These are phyloP conservation scores for Veloporphyrellus conicus DNA, from an alignment of 1,284 basidiomycete species.

Conservation along the genomic window DNA sequence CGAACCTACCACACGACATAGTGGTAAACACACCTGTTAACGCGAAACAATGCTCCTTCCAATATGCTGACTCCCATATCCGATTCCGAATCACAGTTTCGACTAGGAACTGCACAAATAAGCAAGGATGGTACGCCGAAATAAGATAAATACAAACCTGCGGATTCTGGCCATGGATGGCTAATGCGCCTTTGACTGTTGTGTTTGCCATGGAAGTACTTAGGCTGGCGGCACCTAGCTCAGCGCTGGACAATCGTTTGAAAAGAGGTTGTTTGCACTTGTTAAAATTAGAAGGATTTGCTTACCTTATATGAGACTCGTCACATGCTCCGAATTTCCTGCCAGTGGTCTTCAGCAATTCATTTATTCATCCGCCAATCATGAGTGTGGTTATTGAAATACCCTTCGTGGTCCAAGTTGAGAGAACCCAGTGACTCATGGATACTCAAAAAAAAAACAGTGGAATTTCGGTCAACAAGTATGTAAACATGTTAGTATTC, in stretches of 20 bases:
- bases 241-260: not conserved
- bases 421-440: no score
- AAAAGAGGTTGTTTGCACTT: conserved; percentile 18
- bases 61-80: conserved; percentile 93
- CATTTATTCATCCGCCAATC: no score
- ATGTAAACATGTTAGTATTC: no score
- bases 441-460: no score
- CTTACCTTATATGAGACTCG: not conserved
- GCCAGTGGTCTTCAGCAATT: no score
- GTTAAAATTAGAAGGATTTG: conserved; percentile 19
- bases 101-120: conserved; percentile 74
- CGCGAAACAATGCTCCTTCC: conserved; percentile 97
- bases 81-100: conserved; percentile 95
- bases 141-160: conserved; percentile 50
- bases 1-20: not conserved
- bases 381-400: no score
- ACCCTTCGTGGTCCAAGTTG: no score
- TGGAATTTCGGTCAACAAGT: no score
- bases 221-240: not conserved
- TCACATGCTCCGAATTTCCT: no score
- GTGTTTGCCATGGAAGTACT: conserved; percentile 75
- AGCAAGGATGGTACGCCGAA: conserved; percentile 13
- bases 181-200: conserved; percentile 73
- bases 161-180: conserved; percentile 94
- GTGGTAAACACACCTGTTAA: conserved; percentile 60